phyloP scores from a whole-genome alignment of 495 filamentous ascomycete genomes.

The Hypoxylon subgilvum region DNA sequence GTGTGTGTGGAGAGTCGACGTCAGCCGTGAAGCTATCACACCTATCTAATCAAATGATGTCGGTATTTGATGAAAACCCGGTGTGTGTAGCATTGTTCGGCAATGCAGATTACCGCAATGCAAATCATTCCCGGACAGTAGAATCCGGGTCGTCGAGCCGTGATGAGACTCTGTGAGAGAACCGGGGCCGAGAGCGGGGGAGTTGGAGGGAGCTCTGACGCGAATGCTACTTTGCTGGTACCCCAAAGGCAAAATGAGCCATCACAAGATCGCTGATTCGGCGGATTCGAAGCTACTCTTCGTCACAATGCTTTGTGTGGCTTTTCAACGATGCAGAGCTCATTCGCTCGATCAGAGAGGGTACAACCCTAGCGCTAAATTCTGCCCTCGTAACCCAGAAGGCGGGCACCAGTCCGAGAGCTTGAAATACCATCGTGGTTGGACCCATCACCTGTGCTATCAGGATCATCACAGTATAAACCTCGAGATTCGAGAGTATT shows the following conservation, averaged over 20 bases:
- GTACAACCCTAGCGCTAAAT: not conserved
- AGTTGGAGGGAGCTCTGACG: slow-evolving; percentile 12
- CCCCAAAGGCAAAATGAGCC: not conserved
- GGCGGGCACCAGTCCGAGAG: slow-evolving; percentile 12
- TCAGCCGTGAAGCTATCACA: not conserved
- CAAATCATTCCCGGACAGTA: not conserved
- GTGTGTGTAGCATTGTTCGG: slow-evolving; percentile 8
- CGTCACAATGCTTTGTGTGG: slow-evolving; percentile 1
- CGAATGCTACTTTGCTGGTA: not conserved
- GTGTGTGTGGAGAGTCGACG: not conserved
- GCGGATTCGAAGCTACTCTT: not conserved
- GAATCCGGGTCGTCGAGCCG: slow-evolving; percentile 11
- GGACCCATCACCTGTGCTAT: not conserved
- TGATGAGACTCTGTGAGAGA: slow-evolving; percentile 7
- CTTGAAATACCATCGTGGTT: slow-evolving; percentile 1
- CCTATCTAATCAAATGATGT: not conserved
- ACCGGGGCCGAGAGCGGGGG: slow-evolving; percentile 19
- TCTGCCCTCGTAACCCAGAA: not conserved
- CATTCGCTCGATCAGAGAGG: not conserved
- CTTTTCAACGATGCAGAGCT: not conserved
- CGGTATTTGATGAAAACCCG: slow-evolving; percentile 8
- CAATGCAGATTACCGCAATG: slow-evolving; percentile 8
- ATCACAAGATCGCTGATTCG: slow-evolving; percentile 4
- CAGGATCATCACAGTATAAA: no score
- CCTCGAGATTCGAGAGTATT: slow-evolving; percentile 36